phyloP scores from a whole-genome alignment of 2,329 filamentous ascomycete genomes.

The Zasmidium cellare region DNA sequence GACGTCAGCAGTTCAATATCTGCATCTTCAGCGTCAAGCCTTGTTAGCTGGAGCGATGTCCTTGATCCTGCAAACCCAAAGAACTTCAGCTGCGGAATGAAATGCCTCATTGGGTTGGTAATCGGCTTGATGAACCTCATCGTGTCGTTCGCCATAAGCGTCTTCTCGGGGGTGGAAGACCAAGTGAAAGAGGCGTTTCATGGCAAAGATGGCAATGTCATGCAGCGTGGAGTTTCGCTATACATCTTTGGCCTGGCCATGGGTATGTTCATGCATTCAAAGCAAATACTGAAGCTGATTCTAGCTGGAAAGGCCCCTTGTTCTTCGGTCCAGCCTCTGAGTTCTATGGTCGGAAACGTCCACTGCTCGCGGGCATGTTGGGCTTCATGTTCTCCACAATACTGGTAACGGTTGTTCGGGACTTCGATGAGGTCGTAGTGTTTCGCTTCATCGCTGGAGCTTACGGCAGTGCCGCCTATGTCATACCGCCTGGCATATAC shows the following conservation, averaged over 20 bases:
- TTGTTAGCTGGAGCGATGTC: conserved; percentile 7
- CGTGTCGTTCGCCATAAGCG: conserved; percentile 16
- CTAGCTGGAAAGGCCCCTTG: conserved; percentile 41
- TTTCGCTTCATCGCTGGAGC: conserved; percentile 55
- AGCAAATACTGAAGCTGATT: background rate
- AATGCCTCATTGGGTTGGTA: conserved; percentile 6
- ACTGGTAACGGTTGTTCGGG: conserved; percentile 53
- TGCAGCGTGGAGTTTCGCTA: conserved; percentile 4
- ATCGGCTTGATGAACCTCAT: conserved; percentile 18
- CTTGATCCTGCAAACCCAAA: conserved; percentile 10
- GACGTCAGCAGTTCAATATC: background rate
- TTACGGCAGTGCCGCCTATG: conserved; percentile 51
- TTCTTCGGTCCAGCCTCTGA: conserved; percentile 63
- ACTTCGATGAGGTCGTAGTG: conserved; percentile 54
- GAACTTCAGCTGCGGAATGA: conserved; percentile 9
- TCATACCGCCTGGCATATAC: conserved; percentile 47
- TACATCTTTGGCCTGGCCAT: conserved; percentile 19
- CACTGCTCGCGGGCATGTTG: conserved; percentile 51
- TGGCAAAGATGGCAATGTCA: background rate
- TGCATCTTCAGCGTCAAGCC: background rate
- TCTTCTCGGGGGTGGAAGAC: conserved; percentile 9
- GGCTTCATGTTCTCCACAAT: conserved; percentile 56
- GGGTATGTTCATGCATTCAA: conserved; percentile 4
- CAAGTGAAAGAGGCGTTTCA: conserved; percentile 1
- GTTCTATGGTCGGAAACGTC: conserved; percentile 51